Conservation (phyloP, 257 asterid species). For the Asclepias syriaca region DNA sequence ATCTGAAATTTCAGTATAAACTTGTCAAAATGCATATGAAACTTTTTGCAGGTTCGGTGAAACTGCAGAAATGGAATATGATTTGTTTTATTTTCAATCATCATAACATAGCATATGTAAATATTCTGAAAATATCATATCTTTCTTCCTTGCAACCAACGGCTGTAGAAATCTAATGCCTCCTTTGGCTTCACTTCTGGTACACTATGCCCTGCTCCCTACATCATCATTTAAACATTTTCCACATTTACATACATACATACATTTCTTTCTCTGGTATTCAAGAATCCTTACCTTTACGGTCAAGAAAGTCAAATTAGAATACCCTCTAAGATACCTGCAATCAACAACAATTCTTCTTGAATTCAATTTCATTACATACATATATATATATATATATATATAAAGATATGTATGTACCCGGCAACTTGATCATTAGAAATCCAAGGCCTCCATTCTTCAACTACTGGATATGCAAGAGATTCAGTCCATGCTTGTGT, state of each 20-base stretch:
- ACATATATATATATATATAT: too few relatives aligned
- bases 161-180: slow-evolving; percentile 39
- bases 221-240: not conserved
- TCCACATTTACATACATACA: too few relatives aligned
- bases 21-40: too few relatives aligned
- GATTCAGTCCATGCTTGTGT: slow-evolving; percentile 55
- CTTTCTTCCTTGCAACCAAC: slow-evolving; percentile 35
- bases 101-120: too few relatives aligned
- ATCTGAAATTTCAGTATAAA: too few relatives aligned
- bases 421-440: slow-evolving; percentile 46
- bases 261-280: too few relatives aligned
- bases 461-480: slow-evolving; percentile 33
- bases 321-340: slow-evolving; percentile 45
- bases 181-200: slow-evolving; percentile 62
- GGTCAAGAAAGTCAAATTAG: slow-evolving; percentile 47
- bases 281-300: slow-evolving; percentile 36
- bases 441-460: slow-evolving; percentile 54
- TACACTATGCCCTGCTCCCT: slow-evolving; percentile 66
- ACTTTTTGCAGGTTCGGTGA: too few relatives aligned
- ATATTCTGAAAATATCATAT: slow-evolving; percentile 20
- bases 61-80: too few relatives aligned
- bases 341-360: not conserved
- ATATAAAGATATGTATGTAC: slow-evolving; percentile 16
- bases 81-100: too few relatives aligned
- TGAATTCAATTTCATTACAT: too few relatives aligned